These are phyloP conservation scores for Chaetoscypha palmicola DNA, from an alignment of 2,329 filamentous ascomycete species.

Conservation along the genomic window DNA sequence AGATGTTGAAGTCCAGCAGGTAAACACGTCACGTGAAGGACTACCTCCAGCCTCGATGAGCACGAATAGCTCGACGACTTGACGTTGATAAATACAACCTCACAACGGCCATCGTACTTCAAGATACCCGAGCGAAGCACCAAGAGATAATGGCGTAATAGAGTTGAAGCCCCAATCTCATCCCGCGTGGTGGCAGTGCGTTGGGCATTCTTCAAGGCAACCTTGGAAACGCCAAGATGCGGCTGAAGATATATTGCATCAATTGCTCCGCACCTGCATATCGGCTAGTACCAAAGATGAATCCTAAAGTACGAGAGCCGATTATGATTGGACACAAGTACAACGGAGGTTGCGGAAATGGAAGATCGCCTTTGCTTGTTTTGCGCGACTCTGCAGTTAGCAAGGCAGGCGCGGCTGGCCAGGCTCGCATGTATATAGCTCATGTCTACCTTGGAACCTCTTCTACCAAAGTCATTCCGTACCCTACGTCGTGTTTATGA, in stretches of 20 bases:
- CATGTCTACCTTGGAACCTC: too few species aligned
- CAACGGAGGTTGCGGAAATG: too few species aligned
- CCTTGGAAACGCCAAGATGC: neutral
- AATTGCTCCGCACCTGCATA: too few species aligned
- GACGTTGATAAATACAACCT: neutral
- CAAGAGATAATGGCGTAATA: neutral
- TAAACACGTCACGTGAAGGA: neutral
- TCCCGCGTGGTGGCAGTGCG: neutral
- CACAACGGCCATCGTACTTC: neutral
- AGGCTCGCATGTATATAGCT: too few species aligned
- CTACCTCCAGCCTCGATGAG: neutral
- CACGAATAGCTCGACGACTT: too few species aligned
- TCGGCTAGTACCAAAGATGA: neutral
- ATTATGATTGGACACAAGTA: too few species aligned
- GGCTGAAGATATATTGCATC: constrained; percentile 2
- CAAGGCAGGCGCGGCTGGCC: too few species aligned
- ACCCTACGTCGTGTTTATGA: too few species aligned
- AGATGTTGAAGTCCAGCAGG: too few species aligned
- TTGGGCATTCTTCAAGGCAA: neutral
- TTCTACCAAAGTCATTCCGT: too few species aligned
- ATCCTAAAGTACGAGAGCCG: neutral
- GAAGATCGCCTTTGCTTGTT: too few species aligned
- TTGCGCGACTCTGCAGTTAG: too few species aligned
- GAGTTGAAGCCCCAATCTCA: neutral
- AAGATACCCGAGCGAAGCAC: neutral